These are phyloP conservation scores for Microthlaspi erraticum DNA, from an alignment of 345 rosid species.

Conservation along the genomic window DNA sequence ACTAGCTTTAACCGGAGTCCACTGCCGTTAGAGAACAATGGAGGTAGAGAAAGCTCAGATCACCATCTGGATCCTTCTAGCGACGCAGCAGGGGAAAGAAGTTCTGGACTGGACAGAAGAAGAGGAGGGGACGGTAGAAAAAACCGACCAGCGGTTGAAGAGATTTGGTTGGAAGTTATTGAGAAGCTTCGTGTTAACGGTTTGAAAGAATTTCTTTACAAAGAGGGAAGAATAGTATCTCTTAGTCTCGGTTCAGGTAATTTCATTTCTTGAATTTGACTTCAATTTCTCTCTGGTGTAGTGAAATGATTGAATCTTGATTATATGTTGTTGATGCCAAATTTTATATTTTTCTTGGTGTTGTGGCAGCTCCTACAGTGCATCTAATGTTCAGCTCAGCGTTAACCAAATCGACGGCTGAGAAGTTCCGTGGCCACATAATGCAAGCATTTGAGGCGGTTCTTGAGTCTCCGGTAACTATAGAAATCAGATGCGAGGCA, in stretches of 20 bases:
- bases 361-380: slow-evolving; percentile 86
- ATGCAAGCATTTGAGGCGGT: slow-evolving; percentile 88
- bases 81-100: slow-evolving; percentile 50
- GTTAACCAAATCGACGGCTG: slow-evolving; percentile 68
- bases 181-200: slow-evolving; percentile 60
- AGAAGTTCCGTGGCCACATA: slow-evolving; percentile 73
- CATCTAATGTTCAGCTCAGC: slow-evolving; percentile 83
- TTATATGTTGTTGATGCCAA: slow-evolving; percentile 15
- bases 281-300: not conserved
- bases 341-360: slow-evolving; percentile 9
- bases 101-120: slow-evolving; percentile 54
- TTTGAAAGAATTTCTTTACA: slow-evolving; percentile 70
- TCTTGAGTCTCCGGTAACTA: slow-evolving; percentile 75
- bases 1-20: slow-evolving; percentile 64
- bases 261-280: slow-evolving; percentile 1
- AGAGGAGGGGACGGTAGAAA: slow-evolving; percentile 56
- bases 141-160: slow-evolving; percentile 59
- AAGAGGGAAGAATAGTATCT: slow-evolving; percentile 83
- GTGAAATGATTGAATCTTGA: slow-evolving; percentile 2
- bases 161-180: slow-evolving; percentile 89
- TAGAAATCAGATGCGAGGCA: slow-evolving; percentile 80
- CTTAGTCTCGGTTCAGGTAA: slow-evolving; percentile 91
- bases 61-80: slow-evolving; percentile 48
- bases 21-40: slow-evolving; percentile 29
- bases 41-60: slow-evolving; percentile 45